Evolutionary conservation across 306 rosid genomes (phyloP).

Genomic region (Carpinus viminea): DNA sequence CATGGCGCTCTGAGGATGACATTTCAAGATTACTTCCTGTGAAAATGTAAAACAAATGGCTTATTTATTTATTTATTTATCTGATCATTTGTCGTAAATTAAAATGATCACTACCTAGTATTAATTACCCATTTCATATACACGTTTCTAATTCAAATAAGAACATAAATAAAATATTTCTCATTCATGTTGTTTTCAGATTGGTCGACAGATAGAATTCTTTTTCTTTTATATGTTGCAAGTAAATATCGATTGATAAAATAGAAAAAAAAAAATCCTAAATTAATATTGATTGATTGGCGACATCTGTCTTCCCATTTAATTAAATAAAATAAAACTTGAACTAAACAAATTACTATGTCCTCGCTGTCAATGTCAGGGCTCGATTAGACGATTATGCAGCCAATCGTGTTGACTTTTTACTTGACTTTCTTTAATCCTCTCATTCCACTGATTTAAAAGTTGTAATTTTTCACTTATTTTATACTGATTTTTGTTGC

Average conservation of each 20-base stretch:
- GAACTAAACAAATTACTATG: not conserved
- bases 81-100: not conserved
- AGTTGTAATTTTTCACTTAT: too few species aligned
- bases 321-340: not conserved
- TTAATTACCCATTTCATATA: not conserved
- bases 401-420: not conserved
- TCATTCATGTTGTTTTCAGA: not conserved
- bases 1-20: not conserved
- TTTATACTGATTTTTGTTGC: not conserved
- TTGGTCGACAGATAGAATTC: not conserved
- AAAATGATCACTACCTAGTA: not conserved
- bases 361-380: too few species aligned
- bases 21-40: not conserved
- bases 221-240: not conserved
- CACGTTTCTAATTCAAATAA: not conserved
- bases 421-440: not conserved
- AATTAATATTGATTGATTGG: not conserved
- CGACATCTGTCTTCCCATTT: conserved; percentile 3
- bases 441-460: not conserved
- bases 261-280: too few species aligned
- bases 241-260: not conserved
- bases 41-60: not conserved
- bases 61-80: conserved; percentile 1
- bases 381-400: too few species aligned
- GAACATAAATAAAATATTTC: not conserved